These are phyloP conservation scores for Eucalyptus grandis DNA, from an alignment of 345 rosid species.

Conservation along the genomic window DNA sequence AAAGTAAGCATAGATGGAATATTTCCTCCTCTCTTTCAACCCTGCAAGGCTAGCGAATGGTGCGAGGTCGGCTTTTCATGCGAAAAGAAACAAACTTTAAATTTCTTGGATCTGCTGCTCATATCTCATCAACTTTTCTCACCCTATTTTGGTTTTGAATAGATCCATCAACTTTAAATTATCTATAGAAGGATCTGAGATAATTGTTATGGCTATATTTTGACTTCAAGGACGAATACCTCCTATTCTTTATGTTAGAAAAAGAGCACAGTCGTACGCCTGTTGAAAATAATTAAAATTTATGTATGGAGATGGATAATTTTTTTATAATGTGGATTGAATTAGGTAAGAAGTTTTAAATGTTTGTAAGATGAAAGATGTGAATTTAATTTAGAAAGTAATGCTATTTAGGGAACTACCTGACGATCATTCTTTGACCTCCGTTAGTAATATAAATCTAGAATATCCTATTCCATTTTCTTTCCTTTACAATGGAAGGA, in stretches of 20 bases:
- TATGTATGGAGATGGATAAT: background rate
- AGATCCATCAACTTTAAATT: background rate
- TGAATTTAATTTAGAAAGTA: background rate
- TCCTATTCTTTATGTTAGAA: background rate
- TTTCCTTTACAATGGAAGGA: background rate
- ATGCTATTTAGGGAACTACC: background rate
- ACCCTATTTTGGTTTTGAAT: background rate
- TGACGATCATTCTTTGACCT: background rate
- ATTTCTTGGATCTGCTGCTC: background rate
- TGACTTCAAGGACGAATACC: background rate
- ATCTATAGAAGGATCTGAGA: background rate
- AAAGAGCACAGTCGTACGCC: background rate
- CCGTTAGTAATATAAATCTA: background rate
- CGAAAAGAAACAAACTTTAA: background rate
- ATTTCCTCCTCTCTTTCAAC: background rate
- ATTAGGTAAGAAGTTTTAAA: background rate
- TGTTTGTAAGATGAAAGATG: background rate
- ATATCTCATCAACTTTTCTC: background rate
- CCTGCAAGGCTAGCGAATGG: background rate
- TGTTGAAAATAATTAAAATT: background rate
- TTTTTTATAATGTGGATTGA: background rate
- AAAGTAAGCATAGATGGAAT: background rate
- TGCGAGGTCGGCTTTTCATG: background rate
- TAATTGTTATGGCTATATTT: background rate
- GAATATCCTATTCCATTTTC: background rate